Conservation (phyloP, 2,329 filamentous ascomycete genomes). For the Mycocentrospora acerina region DNA sequence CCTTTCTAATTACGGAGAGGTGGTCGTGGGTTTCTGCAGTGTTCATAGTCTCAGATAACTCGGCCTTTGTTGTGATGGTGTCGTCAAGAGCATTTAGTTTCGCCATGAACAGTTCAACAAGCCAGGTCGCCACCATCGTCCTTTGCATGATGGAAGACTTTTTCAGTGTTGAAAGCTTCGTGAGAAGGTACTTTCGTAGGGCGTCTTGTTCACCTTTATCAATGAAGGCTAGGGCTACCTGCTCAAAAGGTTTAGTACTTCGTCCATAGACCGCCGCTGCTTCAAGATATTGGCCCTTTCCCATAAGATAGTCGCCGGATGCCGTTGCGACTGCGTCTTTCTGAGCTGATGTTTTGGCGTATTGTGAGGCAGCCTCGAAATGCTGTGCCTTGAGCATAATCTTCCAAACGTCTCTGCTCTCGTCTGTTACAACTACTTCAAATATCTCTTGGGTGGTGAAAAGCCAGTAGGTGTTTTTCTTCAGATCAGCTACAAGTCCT, state of each 20-base stretch:
- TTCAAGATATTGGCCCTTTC: constrained; percentile 78
- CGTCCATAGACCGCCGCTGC: constrained; percentile 89
- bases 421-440: constrained; percentile 86
- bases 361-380: constrained; percentile 84
- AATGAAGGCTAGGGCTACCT: constrained; percentile 88
- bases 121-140: constrained; percentile 92
- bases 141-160: constrained; percentile 88
- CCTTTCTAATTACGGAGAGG: constrained; percentile 68
- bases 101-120: constrained; percentile 95
- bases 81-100: constrained; percentile 95
- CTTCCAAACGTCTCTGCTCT: constrained; percentile 91
- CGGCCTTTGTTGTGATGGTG: constrained; percentile 84
- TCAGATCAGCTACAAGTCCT: constrained; percentile 84
- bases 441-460: constrained; percentile 91
- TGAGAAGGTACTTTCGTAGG: constrained; percentile 81
- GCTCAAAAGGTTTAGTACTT: constrained; percentile 95
- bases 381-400: constrained; percentile 85
- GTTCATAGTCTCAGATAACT: constrained; percentile 71
- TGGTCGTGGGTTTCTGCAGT: constrained; percentile 71
- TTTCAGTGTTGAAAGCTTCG: constrained; percentile 79
- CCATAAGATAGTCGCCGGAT: constrained; percentile 84
- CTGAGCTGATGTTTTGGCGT: constrained; percentile 76
- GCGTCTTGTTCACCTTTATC: constrained; percentile 90
- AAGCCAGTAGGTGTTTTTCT: constrained; percentile 97
- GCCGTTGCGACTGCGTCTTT: constrained; percentile 90